Conservation (phyloP, 2,329 filamentous ascomycete species). For the Biscogniauxia mediterranea region DNA sequence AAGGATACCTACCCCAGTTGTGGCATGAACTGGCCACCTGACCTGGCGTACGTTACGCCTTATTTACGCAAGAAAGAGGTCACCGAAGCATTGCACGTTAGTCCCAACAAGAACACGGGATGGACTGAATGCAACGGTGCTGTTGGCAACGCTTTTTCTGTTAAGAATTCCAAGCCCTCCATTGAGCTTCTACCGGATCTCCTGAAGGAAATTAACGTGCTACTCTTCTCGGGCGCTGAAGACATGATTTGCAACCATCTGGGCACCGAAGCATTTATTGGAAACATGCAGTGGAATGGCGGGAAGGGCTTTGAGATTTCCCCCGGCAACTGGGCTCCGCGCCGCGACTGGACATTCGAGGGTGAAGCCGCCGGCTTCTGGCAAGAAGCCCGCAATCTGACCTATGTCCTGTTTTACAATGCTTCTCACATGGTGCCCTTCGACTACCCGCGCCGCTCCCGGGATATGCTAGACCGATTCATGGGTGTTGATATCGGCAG, state of each 20-base stretch:
- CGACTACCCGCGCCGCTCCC: constrained; percentile 78
- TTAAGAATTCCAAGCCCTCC: constrained; percentile 69
- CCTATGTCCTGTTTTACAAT: constrained; percentile 94
- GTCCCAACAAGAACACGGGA: constrained; percentile 75
- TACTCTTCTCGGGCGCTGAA: constrained; percentile 90
- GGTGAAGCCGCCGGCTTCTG: constrained; percentile 85
- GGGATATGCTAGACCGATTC: constrained; percentile 97
- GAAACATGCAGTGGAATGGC: constrained; percentile 87
- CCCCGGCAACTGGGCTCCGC: constrained; percentile 87
- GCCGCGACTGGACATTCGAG: constrained; percentile 91
- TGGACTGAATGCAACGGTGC: constrained; percentile 88
- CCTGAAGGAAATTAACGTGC: constrained; percentile 71
- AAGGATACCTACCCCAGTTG: constrained; percentile 78
- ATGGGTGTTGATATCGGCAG: constrained; percentile 87
- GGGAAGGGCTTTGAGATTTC: constrained; percentile 87
- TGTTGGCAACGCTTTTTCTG: constrained; percentile 70
- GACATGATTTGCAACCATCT: constrained; percentile 97
- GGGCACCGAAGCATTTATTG: constrained; percentile 87
- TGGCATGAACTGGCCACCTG: constrained; percentile 97
- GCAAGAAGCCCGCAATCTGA: constrained; percentile 91
- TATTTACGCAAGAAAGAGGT: constrained; percentile 87
- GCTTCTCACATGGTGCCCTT: constrained; percentile 98
- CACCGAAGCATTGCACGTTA: constrained; percentile 75
- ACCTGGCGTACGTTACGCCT: constrained; percentile 72
- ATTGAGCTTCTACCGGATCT: constrained; percentile 74